Base-by-base conservation (phyloP, 768 basidiomycete species). In the Calocybe indica region DNA sequence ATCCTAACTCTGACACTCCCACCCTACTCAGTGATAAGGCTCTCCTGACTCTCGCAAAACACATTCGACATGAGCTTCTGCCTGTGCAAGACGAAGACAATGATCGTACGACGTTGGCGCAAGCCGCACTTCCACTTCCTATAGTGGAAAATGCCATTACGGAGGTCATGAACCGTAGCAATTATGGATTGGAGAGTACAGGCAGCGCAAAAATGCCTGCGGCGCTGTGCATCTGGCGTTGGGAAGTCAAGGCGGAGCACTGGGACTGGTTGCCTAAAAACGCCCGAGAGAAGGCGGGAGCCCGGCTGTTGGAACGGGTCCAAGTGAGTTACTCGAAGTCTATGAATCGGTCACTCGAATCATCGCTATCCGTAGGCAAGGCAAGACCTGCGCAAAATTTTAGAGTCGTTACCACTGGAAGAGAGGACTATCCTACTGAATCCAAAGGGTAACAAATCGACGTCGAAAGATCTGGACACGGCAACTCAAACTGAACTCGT, bases 221-320 rank as follows among this genome's bases (percentile, higher is more conserved):
- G 6, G 67, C 77, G n/a, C 65, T 88, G 32, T 83, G 78, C 52
- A 68, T 86, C 14, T 94, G 89, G 90, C 72, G 88, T 44, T 95
- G 92, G 92, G 92, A 95, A 61, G 82, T 88, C 8, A 80, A 78
- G 55, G 73, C 78, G 2, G 55, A 72, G 13, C 70, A 75, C 52
- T 67, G 68, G 49, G 72, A 78, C 47, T 85, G 83, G 78, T 61
- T 92, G 31, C 86, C 88, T 0, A 82, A 79, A 59, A 80, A 76
- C 57, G 73, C 74, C 9, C 69, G 70, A 52, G 82, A 85, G 52
- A 88, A 78, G 58, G 79, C 76, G 0, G 78, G 83, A 43, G 62
- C 59, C 7, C 74, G 92, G 56, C 63, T 73, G 7, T 68, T 71
- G 15, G 91, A 93, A 54, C 74, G 92, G 49, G 52, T 72, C 12